Evolutionary conservation across 2,329 filamentous ascomycete genomes (phyloP).

Genomic region (Beauveria asiatica): DNA sequence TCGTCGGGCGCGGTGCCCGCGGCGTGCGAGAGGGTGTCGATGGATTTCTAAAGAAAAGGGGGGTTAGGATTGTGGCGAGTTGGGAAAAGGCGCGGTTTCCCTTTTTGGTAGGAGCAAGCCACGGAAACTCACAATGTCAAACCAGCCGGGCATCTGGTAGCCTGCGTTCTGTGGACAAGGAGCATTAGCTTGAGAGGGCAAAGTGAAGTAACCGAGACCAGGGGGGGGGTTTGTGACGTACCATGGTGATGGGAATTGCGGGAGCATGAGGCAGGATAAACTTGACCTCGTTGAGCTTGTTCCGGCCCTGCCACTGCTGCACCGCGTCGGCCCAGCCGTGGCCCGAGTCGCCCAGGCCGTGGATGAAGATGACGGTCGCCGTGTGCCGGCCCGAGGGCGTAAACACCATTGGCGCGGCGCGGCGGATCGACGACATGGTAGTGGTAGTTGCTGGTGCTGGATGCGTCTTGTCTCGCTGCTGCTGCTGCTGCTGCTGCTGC

Average conservation of each 20-base stretch:
- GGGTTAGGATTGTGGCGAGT: not conserved
- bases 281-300: constrained; percentile 79
- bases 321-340: constrained; percentile 74
- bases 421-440: constrained; percentile 21
- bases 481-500: not conserved
- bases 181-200: too few species aligned
- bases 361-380: constrained; percentile 87
- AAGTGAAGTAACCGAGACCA: too few species aligned
- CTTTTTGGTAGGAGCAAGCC: not conserved
- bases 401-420: constrained; percentile 54
- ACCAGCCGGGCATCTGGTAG: constrained; percentile 80
- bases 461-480: not conserved
- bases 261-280: constrained; percentile 94
- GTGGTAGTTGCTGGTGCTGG: not conserved
- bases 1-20: constrained; percentile 30
- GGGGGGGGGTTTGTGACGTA: constrained; percentile 15
- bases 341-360: constrained; percentile 82
- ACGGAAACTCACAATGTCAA: constrained; percentile 55
- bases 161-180: constrained; percentile 52
- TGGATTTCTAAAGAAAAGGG: constrained; percentile 20
- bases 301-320: constrained; percentile 74
- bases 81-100: not conserved
- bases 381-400: constrained; percentile 78
- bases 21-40: constrained; percentile 25
- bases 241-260: constrained; percentile 68